Evolutionary conservation across 2,329 filamentous ascomycete species (phyloP), one percentile per base, ranked within the genome.

Genomic region (Xylariales sp.): DNA sequence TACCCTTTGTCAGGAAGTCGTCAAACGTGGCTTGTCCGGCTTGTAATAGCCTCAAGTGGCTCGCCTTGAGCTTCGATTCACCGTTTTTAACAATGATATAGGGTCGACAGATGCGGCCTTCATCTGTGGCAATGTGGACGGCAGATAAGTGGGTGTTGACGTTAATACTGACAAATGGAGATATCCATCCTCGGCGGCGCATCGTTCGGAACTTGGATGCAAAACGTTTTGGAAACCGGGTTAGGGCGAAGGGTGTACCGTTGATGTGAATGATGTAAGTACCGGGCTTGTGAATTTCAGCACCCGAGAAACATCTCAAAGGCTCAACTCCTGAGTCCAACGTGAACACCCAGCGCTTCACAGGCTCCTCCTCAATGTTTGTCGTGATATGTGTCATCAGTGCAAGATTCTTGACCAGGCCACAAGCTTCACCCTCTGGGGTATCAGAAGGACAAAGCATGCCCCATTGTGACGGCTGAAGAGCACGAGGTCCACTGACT

Each of bases 311-410:
- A 50, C 75, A 73, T 24, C 83, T 82, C 34, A 94, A 78, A 4
- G 83, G 81, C 46, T 85, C 81, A 23, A 95, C 85, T 40, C 91
- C 87, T 3, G 88, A 84, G 30, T 95, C 90, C 18, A 97, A 73
- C 40, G 87, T 82, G 56, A 90, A 93, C 2, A 96, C 82, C 59
- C 94, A 81, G 53, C 88, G 83, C 52, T 83, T 84, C 13, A 98
- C 87, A 1, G 93, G 90, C 14, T 81, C 88, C 57, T 97, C 93
- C 40, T 96, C 89, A 40, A 95, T 88, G 47, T 95, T 88, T 2
- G 93, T 98, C 1, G 93, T 98, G 51, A 98, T 97, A 56, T 98
- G 94, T 36, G 94, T 98, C 93, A 98, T 98, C 40, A 98, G 72
- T 7, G 93, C 93, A 68, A 98, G 65, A 56, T 98, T 98, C 72